Percentiles rank a stretch among this genome's conserved stretches.
Conservation (phyloP, 2,329 filamentous ascomycete species). For the Neofusicoccum kwambonambiense region DNA sequence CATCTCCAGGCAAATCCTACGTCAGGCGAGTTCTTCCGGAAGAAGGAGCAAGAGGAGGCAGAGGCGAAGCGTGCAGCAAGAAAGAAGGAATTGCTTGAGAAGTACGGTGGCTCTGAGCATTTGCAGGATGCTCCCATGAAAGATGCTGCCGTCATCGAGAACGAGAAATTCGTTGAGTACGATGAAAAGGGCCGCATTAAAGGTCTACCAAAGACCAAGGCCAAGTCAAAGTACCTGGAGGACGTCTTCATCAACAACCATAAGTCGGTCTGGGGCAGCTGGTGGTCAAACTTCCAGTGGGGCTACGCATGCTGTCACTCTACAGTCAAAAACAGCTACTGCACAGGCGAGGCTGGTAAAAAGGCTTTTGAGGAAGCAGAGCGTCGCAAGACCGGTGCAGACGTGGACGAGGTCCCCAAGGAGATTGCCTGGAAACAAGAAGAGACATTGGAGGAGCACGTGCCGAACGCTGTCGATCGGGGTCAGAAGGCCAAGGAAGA, state of each 20-base stretch:
- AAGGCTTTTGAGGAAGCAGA: slow-evolving; percentile 76
- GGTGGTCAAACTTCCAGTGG: slow-evolving; percentile 96
- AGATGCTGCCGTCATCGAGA: slow-evolving; percentile 70
- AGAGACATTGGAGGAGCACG: slow-evolving; percentile 39
- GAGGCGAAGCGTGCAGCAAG: slow-evolving; percentile 67
- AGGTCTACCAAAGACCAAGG: slow-evolving; percentile 71
- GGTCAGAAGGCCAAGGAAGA: slow-evolving; percentile 41
- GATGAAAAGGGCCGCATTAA: slow-evolving; percentile 88
- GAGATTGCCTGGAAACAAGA: slow-evolving; percentile 45
- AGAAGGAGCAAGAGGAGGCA: slow-evolving; percentile 73
- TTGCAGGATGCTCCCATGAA: slow-evolving; percentile 62
- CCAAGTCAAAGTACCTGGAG: slow-evolving; percentile 88
- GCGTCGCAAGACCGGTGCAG: slow-evolving; percentile 50
- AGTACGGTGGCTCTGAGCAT: slow-evolving; percentile 73
- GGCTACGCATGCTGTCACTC: slow-evolving; percentile 96
- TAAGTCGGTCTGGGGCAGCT: slow-evolving; percentile 89
- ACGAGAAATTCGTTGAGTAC: slow-evolving; percentile 89
- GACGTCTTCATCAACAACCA: slow-evolving; percentile 90
- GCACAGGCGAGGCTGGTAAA: slow-evolving; percentile 87
- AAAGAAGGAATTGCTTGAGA: slow-evolving; percentile 70
- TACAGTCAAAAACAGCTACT: slow-evolving; percentile 93
- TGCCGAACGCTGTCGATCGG: slow-evolving; percentile 44
- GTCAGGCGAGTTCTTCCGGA: slow-evolving; percentile 79
- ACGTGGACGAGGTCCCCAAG: slow-evolving; percentile 43
- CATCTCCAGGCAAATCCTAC: slow-evolving; percentile 97